Base-by-base conservation (phyloP, 1,284 basidiomycete genomes). In the Vanrija sp. region DNA sequence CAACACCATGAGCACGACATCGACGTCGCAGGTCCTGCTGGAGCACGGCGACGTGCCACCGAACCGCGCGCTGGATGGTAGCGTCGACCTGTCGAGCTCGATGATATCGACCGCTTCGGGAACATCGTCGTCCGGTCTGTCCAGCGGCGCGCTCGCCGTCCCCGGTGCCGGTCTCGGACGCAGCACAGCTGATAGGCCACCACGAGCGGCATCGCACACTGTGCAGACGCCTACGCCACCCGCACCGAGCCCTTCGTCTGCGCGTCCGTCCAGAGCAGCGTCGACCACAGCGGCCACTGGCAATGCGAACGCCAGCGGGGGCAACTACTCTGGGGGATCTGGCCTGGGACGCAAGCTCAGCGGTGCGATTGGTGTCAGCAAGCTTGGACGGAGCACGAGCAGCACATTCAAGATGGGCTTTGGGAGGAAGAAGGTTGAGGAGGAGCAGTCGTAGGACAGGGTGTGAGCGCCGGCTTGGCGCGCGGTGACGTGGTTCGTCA, bases 341-440 rank as follows among this genome's bases (percentile, higher is more conserved):
- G 46, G 49, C 10, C 57, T 57, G 7, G 54, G 54, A 10, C 51
- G 55, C 23, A 55, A 53, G 42, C 51, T 58, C 14, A 52, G 51
- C 25, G 54, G 58, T 9, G 52, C 56, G 10, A 53, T 50, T 10
- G 54, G 64, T 14, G 58, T 67, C 46, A 61, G 66, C 16, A 69
- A 65, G 52, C 50, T 75, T 34, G 63, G 67, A 21, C 64, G 71
- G 39, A 68, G 61, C n/a, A 67, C 65, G 2, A 69, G 68, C 51
- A 66, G 64, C 48, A 63, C 65, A 34, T 67, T 70, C 46, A 73
- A 70, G 57, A 65, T 74, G 52, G 72, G 71, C n/a, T 67, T 73
- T 25, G 68, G 69, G 16, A 72, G 69, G 60, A 73, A 74, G 65
- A 68, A 69, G 49, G 49, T 54, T 51, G 62, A 72, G 21, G 59